Evolutionary conservation across 2,329 filamentous ascomycete species (phyloP).

Genomic region (Trichoderma koningii): DNA sequence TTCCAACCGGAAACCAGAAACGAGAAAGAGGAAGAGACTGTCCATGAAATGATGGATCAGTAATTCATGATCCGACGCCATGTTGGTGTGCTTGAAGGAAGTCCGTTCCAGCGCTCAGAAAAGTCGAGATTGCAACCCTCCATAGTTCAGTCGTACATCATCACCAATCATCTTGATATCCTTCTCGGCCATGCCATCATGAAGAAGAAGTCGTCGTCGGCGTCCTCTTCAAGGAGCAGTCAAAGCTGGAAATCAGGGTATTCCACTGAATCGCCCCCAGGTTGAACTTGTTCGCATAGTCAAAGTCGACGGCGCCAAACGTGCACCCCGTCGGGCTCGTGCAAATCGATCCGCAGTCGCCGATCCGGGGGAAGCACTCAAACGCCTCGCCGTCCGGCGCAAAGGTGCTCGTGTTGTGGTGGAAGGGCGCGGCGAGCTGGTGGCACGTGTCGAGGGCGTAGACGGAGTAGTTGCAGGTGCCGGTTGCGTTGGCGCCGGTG

Average conservation of each 20-base stretch:
- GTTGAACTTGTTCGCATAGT: constrained; percentile 51
- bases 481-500: constrained; percentile 53
- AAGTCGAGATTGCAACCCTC: too few relatives aligned
- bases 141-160: too few relatives aligned
- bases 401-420: constrained; percentile 51
- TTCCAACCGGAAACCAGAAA: constrained; percentile 1
- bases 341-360: constrained; percentile 48
- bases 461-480: constrained; percentile 47
- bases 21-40: neutral
- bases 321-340: constrained; percentile 56
- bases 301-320: constrained; percentile 50
- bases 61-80: too few relatives aligned
- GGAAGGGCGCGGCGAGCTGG: constrained; percentile 47
- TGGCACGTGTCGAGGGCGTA: constrained; percentile 49
- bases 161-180: neutral
- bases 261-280: constrained; percentile 50
- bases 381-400: constrained; percentile 54
- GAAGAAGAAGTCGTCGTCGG: neutral
- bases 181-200: neutral
- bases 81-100: too few relatives aligned
- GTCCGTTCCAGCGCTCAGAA: too few relatives aligned
- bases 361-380: constrained; percentile 49
- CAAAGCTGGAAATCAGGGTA: constrained; percentile 41
- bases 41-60: too few relatives aligned
- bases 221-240: constrained; percentile 32